Evolutionary conservation across 257 asterid species (phyloP).

Genomic region (Gynochthodes officinalis): DNA sequence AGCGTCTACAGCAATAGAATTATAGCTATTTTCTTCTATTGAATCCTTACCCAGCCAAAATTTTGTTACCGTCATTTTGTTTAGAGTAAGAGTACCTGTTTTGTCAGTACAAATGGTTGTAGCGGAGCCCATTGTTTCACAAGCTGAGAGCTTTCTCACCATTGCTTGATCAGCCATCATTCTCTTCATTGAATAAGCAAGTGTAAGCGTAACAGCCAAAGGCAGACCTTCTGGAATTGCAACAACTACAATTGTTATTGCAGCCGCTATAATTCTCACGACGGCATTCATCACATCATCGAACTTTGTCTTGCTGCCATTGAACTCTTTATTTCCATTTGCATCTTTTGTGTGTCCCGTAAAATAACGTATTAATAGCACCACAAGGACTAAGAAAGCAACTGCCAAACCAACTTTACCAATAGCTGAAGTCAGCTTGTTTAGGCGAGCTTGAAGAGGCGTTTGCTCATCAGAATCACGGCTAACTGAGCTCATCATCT

Average conservation of each 20-base stretch:
- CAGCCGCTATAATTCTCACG: constrained; percentile 39
- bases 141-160: constrained; percentile 55
- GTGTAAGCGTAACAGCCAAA: constrained; percentile 51
- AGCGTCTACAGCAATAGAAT: constrained; percentile 18
- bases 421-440: constrained; percentile 40
- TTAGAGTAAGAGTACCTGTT: constrained; percentile 46
- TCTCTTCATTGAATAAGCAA: constrained; percentile 52
- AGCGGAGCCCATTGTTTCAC: constrained; percentile 59
- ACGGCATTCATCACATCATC: constrained; percentile 42
- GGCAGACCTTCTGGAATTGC: constrained; percentile 63
- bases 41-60: constrained; percentile 37
- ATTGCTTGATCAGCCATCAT: constrained; percentile 60
- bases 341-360: constrained; percentile 37
- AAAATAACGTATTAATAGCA: constrained; percentile 38
- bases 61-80: constrained; percentile 44
- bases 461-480: constrained; percentile 34
- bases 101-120: constrained; percentile 49
- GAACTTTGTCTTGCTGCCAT: constrained; percentile 26
- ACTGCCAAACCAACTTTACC: constrained; percentile 48
- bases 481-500: constrained; percentile 46
- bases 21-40: neutral
- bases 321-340: constrained; percentile 35
- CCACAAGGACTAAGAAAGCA: constrained; percentile 43
- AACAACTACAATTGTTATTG: constrained; percentile 48
- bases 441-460: constrained; percentile 45